phyloP scores from a whole-genome alignment of 2,329 filamentous ascomycete species.

The Arachnomyces sp. region DNA sequence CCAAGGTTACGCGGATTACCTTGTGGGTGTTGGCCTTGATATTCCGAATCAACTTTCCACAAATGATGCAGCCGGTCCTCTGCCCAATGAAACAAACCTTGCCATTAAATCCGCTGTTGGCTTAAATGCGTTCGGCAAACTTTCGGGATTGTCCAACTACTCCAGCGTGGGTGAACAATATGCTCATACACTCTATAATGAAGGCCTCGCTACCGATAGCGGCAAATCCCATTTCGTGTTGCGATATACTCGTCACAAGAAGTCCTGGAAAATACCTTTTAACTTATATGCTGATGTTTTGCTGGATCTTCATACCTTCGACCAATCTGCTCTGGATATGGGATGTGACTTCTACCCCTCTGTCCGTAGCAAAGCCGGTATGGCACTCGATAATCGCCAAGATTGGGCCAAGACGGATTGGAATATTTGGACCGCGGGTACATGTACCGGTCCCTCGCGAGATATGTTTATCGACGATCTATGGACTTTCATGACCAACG shows the following conservation, averaged over 20 bases:
- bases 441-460: conserved; percentile 22
- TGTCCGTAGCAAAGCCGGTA: conserved; percentile 29
- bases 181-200: conserved; percentile 27
- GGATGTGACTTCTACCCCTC: conserved; percentile 29
- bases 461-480: conserved; percentile 33
- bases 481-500: conserved; percentile 37
- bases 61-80: conserved; percentile 35
- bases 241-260: conserved; percentile 28
- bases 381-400: conserved; percentile 33
- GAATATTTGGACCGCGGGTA: conserved; percentile 38
- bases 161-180: conserved; percentile 28
- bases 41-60: conserved; percentile 35
- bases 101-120: conserved; percentile 42
- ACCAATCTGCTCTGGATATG: conserved; percentile 28
- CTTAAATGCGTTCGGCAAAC: conserved; percentile 37
- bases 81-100: conserved; percentile 40
- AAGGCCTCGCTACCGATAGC: conserved; percentile 28
- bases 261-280: conserved; percentile 33
- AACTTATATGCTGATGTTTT: conserved; percentile 37
- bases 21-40: conserved; percentile 33
- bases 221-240: conserved; percentile 34
- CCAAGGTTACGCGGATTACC: conserved; percentile 34
- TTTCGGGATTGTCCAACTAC: conserved; percentile 32
- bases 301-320: conserved; percentile 32
- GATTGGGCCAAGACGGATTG: conserved; percentile 39